Percentiles rank a stretch among this genome's conserved stretches.
phyloP scores from a whole-genome alignment of 257 asterid species.

The Nicotiana obtusifolia region DNA sequence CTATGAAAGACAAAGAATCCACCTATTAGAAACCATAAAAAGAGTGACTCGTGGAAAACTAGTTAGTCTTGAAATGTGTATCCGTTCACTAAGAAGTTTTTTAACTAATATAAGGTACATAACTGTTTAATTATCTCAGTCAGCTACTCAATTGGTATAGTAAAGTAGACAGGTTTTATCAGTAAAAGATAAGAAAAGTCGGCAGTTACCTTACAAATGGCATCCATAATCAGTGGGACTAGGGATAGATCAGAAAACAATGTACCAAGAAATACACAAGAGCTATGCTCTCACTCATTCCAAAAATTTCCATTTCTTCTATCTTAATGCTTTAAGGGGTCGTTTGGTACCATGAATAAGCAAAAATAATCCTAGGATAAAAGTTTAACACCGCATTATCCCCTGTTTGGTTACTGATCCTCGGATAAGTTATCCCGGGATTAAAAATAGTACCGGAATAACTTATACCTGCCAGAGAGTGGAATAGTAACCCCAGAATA shows the following conservation, averaged over 20 bases:
- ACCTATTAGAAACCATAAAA: background rate
- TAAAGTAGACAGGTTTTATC: background rate
- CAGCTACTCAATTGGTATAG: background rate
- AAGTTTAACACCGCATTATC: no score
- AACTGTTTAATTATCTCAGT: background rate
- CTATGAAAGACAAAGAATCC: conserved; percentile 2
- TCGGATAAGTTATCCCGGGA: no score
- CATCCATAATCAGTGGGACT: background rate
- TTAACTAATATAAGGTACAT: background rate
- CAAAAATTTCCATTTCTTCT: background rate
- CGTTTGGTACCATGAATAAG: no score
- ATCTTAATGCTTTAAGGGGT: background rate
- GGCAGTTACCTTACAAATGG: background rate
- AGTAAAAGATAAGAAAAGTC: background rate
- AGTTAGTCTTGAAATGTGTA: background rate
- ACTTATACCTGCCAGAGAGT: no score
- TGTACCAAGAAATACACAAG: background rate
- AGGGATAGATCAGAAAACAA: background rate
- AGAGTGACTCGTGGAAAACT: background rate
- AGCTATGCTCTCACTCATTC: background rate
- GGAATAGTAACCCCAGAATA: no score
- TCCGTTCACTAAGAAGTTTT: background rate
- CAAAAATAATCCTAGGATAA: no score
- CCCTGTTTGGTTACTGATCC: no score
- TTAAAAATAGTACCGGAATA: no score